These are phyloP conservation scores for Fistulifera pelliculosa DNA, from an alignment of 108 stramenopile species.

Conservation along the genomic window DNA sequence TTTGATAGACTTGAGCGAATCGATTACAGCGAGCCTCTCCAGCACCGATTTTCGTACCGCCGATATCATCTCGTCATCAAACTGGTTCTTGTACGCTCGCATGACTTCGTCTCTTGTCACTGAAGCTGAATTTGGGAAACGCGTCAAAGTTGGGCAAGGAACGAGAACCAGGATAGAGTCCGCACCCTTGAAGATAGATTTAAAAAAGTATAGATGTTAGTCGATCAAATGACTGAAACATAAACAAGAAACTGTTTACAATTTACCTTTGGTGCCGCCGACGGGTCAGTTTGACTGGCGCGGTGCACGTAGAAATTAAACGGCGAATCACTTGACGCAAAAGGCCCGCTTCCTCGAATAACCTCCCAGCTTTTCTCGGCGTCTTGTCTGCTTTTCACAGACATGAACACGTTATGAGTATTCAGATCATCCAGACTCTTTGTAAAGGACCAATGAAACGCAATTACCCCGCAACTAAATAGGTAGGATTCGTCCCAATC, in stretches of 20 bases:
- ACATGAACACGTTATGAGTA: conserved; percentile 87
- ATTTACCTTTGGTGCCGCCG: conserved; percentile 46
- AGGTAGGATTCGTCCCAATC: conserved; percentile 70
- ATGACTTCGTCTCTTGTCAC: conserved; percentile 47
- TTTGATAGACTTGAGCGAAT: conserved; percentile 33
- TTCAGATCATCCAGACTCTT: conserved; percentile 40
- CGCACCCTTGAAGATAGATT: conserved; percentile 22
- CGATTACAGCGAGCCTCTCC: conserved; percentile 36
- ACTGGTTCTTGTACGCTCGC: conserved; percentile 46
- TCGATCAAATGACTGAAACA: background rate
- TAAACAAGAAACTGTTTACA: background rate
- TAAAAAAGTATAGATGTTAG: background rate
- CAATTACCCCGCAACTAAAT: conserved; percentile 77
- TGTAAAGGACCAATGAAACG: conserved; percentile 84
- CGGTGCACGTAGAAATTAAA: conserved; percentile 93
- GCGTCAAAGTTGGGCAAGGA: conserved; percentile 43
- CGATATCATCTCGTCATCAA: conserved; percentile 32
- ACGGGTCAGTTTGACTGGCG: conserved; percentile 57
- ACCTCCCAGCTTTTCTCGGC: conserved; percentile 58
- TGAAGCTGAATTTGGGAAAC: conserved; percentile 27
- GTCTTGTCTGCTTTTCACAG: conserved; percentile 27
- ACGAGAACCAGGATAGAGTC: conserved; percentile 86
- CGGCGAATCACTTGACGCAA: background rate
- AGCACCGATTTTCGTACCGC: conserved; percentile 41
- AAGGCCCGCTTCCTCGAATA: conserved; percentile 22